Evolutionary conservation across 768 basidiomycete species (phyloP).

Genomic region (Pisolithus marmoratus): DNA sequence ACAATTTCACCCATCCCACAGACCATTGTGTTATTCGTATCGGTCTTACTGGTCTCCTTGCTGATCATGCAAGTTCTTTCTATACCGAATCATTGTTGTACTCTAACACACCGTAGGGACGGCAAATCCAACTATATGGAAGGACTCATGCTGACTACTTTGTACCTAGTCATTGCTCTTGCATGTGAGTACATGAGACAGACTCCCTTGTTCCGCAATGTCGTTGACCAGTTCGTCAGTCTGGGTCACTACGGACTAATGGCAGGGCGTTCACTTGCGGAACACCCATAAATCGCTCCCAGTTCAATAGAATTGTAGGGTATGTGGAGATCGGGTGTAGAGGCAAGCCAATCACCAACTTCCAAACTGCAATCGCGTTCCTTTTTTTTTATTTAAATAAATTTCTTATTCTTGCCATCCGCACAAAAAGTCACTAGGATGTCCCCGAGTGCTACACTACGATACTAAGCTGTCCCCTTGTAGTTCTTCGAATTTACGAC

Average conservation of each 20-base stretch:
- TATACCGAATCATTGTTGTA: not conserved
- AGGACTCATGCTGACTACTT: constrained; percentile 58
- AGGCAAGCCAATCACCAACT: no score
- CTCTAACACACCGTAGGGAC: constrained; percentile 39
- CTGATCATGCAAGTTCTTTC: constrained; percentile 54
- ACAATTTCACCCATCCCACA: constrained; percentile 21
- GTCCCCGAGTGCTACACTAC: constrained; percentile 4
- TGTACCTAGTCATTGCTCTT: constrained; percentile 35
- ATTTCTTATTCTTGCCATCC: not conserved
- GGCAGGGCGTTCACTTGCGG: not conserved
- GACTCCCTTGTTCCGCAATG: not conserved
- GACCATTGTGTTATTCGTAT: constrained; percentile 83
- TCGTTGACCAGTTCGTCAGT: constrained; percentile 1
- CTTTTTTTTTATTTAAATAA: not conserved
- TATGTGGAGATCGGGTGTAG: no score
- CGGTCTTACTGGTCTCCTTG: constrained; percentile 83
- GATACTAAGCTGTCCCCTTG: constrained; percentile 59
- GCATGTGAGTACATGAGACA: constrained; percentile 29
- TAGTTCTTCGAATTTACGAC: constrained; percentile 84
- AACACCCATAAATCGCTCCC: no score
- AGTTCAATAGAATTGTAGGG: no score
- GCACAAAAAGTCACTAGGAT: not conserved
- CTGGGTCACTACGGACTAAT: constrained; percentile 5
- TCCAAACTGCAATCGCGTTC: no score
- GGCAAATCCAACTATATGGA: constrained; percentile 93